A percentile compares a stretch with the other conserved stretches of the same genome.
Conservation (phyloP, 768 basidiomycete genomes). For the Porphyrellus cyaneotinctus region DNA sequence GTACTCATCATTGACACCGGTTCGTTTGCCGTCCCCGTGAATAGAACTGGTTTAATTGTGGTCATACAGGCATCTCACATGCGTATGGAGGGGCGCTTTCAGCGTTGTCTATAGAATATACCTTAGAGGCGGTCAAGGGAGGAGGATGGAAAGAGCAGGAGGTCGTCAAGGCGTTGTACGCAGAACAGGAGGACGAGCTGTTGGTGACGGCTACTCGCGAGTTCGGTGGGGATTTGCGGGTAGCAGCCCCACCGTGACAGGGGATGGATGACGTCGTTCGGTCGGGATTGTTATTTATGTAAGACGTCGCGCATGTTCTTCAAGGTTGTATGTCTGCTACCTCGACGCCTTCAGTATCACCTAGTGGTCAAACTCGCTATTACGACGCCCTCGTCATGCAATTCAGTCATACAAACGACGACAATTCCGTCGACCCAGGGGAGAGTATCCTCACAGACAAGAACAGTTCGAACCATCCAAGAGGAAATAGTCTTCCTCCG, state of each 20-base stretch:
- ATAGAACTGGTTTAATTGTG: slow-evolving; percentile 4
- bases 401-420: neutral
- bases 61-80: slow-evolving; percentile 73
- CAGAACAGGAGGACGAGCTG: slow-evolving; percentile 30
- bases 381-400: slow-evolving; percentile 44
- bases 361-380: slow-evolving; percentile 37
- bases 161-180: slow-evolving; percentile 34
- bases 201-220: slow-evolving; percentile 25
- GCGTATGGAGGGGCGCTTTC: slow-evolving; percentile 94
- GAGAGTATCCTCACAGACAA: too few relatives aligned
- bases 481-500: neutral
- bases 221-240: slow-evolving; percentile 22
- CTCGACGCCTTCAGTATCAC: slow-evolving; percentile 14
- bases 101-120: slow-evolving; percentile 83
- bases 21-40: slow-evolving; percentile 21
- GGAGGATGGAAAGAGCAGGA: slow-evolving; percentile 36
- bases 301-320: neutral
- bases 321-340: slow-evolving; percentile 14
- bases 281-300: slow-evolving; percentile 24
- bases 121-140: slow-evolving; percentile 55
- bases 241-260: slow-evolving; percentile 10
- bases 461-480: too few relatives aligned
- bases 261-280: slow-evolving; percentile 20
- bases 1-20: slow-evolving; percentile 96
- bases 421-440: neutral